Evolutionary conservation across 345 rosid genomes (phyloP).

Genomic region (Eucalyptus sp.): DNA sequence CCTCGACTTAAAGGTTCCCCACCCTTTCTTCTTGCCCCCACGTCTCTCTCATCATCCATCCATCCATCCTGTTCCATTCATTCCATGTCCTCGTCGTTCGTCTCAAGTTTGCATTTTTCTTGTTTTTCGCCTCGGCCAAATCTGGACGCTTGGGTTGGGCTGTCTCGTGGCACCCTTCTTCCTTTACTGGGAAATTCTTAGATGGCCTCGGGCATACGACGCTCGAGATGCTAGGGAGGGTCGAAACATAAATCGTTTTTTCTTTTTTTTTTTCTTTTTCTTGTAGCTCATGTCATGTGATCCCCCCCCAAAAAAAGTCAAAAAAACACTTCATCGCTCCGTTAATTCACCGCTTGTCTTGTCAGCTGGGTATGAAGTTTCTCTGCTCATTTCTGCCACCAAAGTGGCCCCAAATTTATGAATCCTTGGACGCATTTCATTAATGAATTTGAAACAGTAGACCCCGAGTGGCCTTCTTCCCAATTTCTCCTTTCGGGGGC

Average conservation of each 20-base stretch:
- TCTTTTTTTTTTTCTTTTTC: not conserved
- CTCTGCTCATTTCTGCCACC: not conserved
- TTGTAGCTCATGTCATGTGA: not conserved
- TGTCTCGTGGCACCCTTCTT: not conserved
- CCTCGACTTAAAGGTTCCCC: slow-evolving; percentile 21
- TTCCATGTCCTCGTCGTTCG: not conserved
- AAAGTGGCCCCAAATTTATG: not conserved
- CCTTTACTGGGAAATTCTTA: not conserved
- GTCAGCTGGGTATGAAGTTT: not conserved
- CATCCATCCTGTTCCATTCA: not conserved
- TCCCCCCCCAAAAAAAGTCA: not conserved
- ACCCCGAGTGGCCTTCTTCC: not conserved
- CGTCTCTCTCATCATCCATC: not conserved
- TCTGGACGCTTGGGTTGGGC: not conserved
- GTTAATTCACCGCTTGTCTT: not conserved
- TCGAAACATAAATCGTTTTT: not conserved
- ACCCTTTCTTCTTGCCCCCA: not conserved
- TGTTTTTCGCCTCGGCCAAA: too few relatives aligned
- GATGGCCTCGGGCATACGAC: not conserved
- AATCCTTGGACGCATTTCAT: not conserved
- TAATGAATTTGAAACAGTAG: not conserved
- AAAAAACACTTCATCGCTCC: not conserved
- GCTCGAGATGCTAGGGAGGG: not conserved
- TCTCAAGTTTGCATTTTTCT: not conserved
- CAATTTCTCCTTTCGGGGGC: not conserved